phyloP scores from a whole-genome alignment of 352 stramenopile genomes.

The Ochromonadaceae sp. region DNA sequence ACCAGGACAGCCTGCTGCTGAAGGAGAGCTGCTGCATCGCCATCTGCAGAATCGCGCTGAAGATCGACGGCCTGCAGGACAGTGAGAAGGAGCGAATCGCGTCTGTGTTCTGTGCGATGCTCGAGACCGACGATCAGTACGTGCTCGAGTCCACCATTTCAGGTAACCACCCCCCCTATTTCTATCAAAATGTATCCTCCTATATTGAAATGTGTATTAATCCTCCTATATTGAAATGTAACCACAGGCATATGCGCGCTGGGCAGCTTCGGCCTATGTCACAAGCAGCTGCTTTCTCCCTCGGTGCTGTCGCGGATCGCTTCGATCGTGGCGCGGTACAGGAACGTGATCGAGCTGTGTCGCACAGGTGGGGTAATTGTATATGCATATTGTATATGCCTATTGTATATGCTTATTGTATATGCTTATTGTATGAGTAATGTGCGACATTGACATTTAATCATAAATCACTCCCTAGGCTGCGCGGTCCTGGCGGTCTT shows the following conservation, averaged over 20 bases:
- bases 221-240: too few species aligned
- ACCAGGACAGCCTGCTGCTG: background rate
- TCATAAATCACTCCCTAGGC: too few species aligned
- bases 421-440: too few species aligned
- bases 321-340: background rate
- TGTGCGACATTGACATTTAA: too few species aligned
- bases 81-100: background rate
- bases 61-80: background rate
- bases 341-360: constrained; percentile 3
- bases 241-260: too few species aligned
- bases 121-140: background rate
- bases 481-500: constrained; percentile 17
- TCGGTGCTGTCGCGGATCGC: background rate
- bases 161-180: too few species aligned
- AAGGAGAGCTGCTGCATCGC: constrained; percentile 10
- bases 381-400: too few species aligned
- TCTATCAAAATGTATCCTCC: too few species aligned
- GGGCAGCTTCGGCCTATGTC: background rate
- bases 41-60: constrained; percentile 1
- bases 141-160: background rate
- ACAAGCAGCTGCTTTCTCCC: background rate
- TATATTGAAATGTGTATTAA: too few species aligned
- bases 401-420: too few species aligned
- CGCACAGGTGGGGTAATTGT: too few species aligned
- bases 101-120: background rate